Evolutionary conservation across 768 basidiomycete genomes (phyloP).

Genomic region (Myochromella boudieri): DNA sequence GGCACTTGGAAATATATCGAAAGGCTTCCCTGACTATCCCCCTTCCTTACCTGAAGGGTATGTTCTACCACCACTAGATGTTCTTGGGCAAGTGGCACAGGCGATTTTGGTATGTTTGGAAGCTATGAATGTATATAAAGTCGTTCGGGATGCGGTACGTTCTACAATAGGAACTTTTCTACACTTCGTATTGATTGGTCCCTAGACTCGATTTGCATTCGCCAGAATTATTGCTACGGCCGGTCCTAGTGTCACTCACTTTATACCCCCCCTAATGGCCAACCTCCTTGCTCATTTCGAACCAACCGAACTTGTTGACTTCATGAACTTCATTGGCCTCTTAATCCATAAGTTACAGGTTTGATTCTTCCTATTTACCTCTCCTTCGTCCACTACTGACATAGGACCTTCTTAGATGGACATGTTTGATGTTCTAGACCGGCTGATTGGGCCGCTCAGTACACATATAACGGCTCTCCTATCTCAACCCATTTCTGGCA

Average conservation of each 20-base stretch:
- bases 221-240: slow-evolving; percentile 83
- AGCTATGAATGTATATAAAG: slow-evolving; percentile 82
- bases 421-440: slow-evolving; percentile 85
- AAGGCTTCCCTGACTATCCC: slow-evolving; percentile 94
- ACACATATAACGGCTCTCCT: slow-evolving; percentile 78
- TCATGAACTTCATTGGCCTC: slow-evolving; percentile 92
- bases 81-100: slow-evolving; percentile 85
- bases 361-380: slow-evolving; percentile 15
- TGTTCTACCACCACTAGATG: slow-evolving; percentile 67
- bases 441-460: slow-evolving; percentile 85
- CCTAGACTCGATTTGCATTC: slow-evolving; percentile 89
- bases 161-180: not conserved
- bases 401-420: slow-evolving; percentile 54
- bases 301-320: slow-evolving; percentile 89
- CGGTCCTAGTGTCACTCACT: slow-evolving; percentile 81
- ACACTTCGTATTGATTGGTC: slow-evolving; percentile 6
- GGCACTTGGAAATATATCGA: slow-evolving; percentile 92
- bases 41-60: slow-evolving; percentile 65
- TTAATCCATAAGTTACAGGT: slow-evolving; percentile 92
- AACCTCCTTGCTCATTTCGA: slow-evolving; percentile 92
- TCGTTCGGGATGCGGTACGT: slow-evolving; percentile 90
- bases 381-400: not conserved
- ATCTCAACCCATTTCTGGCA: slow-evolving; percentile 79
- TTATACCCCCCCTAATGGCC: slow-evolving; percentile 86
- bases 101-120: slow-evolving; percentile 86